Evolutionary conservation across 139 green algal species (phyloP).

Genomic region (Volvox reticuliferus): DNA sequence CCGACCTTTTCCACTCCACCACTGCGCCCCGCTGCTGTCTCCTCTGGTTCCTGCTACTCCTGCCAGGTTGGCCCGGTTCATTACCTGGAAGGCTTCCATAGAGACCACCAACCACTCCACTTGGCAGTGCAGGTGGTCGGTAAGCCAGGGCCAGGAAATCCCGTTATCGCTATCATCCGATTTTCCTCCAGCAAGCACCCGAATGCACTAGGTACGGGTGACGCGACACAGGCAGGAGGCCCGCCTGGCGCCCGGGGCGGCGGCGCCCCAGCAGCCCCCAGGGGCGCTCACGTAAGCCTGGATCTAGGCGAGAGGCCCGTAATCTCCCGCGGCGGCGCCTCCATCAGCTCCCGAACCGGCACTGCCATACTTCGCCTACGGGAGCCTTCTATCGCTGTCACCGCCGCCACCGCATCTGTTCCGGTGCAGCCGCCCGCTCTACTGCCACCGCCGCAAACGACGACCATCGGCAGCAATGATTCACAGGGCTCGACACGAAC

Average conservation of each 20-base stretch:
- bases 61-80: conserved; percentile 23
- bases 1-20: too few species aligned
- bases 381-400: too few species aligned
- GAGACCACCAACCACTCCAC: not conserved
- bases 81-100: conserved; percentile 16
- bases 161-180: not conserved
- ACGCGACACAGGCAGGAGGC: not conserved
- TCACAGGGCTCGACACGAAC: too few species aligned
- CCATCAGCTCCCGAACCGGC: not conserved
- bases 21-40: too few species aligned
- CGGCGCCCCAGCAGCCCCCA: not conserved
- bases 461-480: too few species aligned
- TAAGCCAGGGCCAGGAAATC: conserved; percentile 21
- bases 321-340: not conserved
- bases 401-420: too few species aligned
- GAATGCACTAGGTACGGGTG: not conserved
- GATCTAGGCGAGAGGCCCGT: not conserved
- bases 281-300: not conserved
- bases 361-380: too few species aligned
- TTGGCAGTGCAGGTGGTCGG: conserved; percentile 30
- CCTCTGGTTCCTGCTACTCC: not conserved
- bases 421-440: too few species aligned
- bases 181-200: not conserved
- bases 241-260: not conserved
- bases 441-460: too few species aligned